Evolutionary conservation across 2,329 filamentous ascomycete genomes (phyloP).

Genomic region (Penicillium rolfsii): DNA sequence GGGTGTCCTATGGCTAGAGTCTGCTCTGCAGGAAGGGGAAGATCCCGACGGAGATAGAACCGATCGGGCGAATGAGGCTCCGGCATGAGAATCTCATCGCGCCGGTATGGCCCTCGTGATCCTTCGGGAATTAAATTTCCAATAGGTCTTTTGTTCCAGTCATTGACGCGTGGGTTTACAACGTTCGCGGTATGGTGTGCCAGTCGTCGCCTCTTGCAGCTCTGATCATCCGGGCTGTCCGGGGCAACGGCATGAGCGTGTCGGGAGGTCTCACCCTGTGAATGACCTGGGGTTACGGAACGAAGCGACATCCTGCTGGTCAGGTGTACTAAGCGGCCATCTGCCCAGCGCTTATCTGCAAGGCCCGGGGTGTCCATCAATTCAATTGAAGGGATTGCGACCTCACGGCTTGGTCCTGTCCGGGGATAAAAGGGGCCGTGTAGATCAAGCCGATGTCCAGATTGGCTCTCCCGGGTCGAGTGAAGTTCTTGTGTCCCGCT

Average conservation of each 20-base stretch:
- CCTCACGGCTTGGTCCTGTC: slow-evolving; percentile 29
- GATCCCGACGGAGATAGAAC: slow-evolving; percentile 28
- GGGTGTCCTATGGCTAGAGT: slow-evolving; percentile 24
- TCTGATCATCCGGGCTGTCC: slow-evolving; percentile 32
- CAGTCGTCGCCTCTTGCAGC: slow-evolving; percentile 41
- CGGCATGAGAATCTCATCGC: slow-evolving; percentile 19
- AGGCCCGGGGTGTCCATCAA: slow-evolving; percentile 40
- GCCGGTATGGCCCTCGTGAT: slow-evolving; percentile 25
- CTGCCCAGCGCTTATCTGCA: slow-evolving; percentile 29
- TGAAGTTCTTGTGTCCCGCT: slow-evolving; percentile 32
- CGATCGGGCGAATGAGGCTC: slow-evolving; percentile 26
- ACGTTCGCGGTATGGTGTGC: slow-evolving; percentile 29
- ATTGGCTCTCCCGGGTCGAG: slow-evolving; percentile 23
- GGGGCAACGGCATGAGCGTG: slow-evolving; percentile 25
- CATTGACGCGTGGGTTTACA: slow-evolving; percentile 17
- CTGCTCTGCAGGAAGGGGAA: slow-evolving; percentile 27
- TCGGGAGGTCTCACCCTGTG: slow-evolving; percentile 30
- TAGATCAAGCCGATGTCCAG: slow-evolving; percentile 22
- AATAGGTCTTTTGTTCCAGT: slow-evolving; percentile 19
- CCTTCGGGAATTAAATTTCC: slow-evolving; percentile 22
- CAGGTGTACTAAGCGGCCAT: slow-evolving; percentile 34
- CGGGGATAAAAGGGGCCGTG: slow-evolving; percentile 22
- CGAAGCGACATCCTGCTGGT: slow-evolving; percentile 37
- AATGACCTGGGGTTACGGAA: slow-evolving; percentile 35
- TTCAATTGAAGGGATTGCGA: slow-evolving; percentile 45